These are phyloP conservation scores for Kingdonia uniflora DNA, from an alignment of 164 flowering plant species.

Conservation along the genomic window DNA sequence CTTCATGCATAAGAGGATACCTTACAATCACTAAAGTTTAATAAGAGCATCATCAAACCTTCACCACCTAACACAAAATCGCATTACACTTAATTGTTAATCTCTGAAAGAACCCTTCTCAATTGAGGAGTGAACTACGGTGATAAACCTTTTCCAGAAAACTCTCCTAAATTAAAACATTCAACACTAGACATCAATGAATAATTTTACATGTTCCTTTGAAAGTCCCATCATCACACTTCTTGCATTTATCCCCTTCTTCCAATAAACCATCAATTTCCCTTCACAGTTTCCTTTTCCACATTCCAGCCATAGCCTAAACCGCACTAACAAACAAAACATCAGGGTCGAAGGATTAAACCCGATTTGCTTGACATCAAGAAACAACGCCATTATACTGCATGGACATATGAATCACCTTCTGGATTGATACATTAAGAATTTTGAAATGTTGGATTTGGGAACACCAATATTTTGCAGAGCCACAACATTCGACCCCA, in stretches of 20 bases:
- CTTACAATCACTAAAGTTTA: too few species aligned
- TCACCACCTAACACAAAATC: slow-evolving; percentile 1
- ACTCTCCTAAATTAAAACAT: not conserved
- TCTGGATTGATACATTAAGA: slow-evolving; percentile 10
- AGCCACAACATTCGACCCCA: slow-evolving; percentile 6
- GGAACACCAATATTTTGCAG: slow-evolving; percentile 3
- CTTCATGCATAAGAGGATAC: too few species aligned
- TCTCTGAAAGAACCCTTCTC: slow-evolving; percentile 3
- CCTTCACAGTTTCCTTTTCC: not conserved
- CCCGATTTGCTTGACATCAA: slow-evolving; percentile 7
- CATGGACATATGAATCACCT: slow-evolving; percentile 8
- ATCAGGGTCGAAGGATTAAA: not conserved
- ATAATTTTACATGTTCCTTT: too few species aligned
- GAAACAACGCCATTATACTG: slow-evolving; percentile 6
- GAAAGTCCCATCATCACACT: too few species aligned
- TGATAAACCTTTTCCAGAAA: not conserved
- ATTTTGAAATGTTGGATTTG: slow-evolving; percentile 7
- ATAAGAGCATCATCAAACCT: too few species aligned
- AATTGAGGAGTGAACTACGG: not conserved
- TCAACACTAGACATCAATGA: too few species aligned
- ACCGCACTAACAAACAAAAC: slow-evolving; percentile 6
- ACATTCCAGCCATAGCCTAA: not conserved
- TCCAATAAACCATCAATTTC: not conserved
- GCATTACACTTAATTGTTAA: not conserved
- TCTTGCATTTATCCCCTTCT: slow-evolving; percentile 5